A percentile compares a stretch with the other conserved stretches of the same genome.
Evolutionary conservation across 192 early-diverging fungal genomes (phyloP).

Genomic region (Linnemannia elongata): DNA sequence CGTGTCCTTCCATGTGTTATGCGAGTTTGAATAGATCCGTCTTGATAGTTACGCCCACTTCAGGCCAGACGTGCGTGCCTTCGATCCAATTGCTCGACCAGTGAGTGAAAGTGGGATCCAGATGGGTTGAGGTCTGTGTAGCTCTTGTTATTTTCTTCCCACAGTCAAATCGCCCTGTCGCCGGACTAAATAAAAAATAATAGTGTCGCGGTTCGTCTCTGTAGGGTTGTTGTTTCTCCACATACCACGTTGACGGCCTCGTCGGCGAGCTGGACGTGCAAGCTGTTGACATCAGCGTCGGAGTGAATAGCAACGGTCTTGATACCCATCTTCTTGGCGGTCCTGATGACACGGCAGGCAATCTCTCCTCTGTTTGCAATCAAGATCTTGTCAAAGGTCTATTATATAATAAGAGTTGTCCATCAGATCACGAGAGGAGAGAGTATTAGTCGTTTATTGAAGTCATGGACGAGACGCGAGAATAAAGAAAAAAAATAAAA

Average conservation of each 20-base stretch:
- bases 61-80: not conserved
- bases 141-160: constrained; percentile 3
- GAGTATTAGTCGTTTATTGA: not conserved
- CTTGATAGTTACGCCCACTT: not conserved
- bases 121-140: not conserved
- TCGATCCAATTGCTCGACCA: not conserved
- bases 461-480: not conserved
- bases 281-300: constrained; percentile 88
- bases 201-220: not conserved
- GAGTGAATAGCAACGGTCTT: constrained; percentile 96
- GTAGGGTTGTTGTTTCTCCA: not conserved
- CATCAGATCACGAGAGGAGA: not conserved
- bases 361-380: constrained; percentile 98
- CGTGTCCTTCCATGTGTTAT: not conserved
- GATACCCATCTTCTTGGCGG: constrained; percentile 94
- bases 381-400: constrained; percentile 93
- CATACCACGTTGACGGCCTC: constrained; percentile 83
- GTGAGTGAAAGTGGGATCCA: not conserved
- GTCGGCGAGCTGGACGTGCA: constrained; percentile 91
- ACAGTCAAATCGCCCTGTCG: not conserved
- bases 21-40: not conserved
- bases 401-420: not conserved
- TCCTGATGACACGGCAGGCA: constrained; percentile 92
- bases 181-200: not conserved
- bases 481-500: not conserved